Base-by-base conservation (phyloP, 306 rosid genomes). In the Amphicarpaea edgeworthii region DNA sequence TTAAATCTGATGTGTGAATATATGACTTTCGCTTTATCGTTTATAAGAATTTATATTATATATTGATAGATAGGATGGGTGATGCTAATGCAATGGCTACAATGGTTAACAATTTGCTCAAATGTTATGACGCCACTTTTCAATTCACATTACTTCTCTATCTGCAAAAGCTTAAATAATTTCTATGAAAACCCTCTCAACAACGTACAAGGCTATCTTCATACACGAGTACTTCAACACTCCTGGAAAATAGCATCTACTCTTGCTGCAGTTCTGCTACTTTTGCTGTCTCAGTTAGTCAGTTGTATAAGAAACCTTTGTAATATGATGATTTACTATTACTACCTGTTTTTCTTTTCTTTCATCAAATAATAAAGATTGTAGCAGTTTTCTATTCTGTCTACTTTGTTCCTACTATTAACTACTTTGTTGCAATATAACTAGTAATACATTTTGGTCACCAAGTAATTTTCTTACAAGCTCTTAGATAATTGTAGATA, bases 51-150 rank as follows among this genome's bases (percentile, higher is more conserved):
- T 42, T 74, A n/a, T 45, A 59, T 74, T 10, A 21, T 30, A 7
- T 55, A 78, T 40, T 47, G 12, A 21, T 30, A 7, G 55, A 78
- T 40, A 41, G 12, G 53, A 14, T 46, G 42, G 67, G 83, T 0
- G 81, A 83, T 45, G 75, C 50, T 49, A 8, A 75, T 17, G 68
- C 6, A 15, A 60, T 45, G 20, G 77, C 79, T 46, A 15, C 51
- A 3, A 46, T 46, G 19, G 17, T 46, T 14, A 46, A 46, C 3
- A 46, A 1, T 15, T 0, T 46, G 7, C 19, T 0, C 19, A 46
- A 46, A 47, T 47, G 3, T 47, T 47, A 0, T 8, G 12, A 8
- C 1, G 43, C 43, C 43, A 40, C 0, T 1, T 9, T 40, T 23
- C 17, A 5, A 12, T 57, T 12, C 8, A 4, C 7, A 6, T 0